These are phyloP conservation scores for Colletotrichum chlorophyti DNA, from an alignment of 2,329 filamentous ascomycete species.

Conservation along the genomic window DNA sequence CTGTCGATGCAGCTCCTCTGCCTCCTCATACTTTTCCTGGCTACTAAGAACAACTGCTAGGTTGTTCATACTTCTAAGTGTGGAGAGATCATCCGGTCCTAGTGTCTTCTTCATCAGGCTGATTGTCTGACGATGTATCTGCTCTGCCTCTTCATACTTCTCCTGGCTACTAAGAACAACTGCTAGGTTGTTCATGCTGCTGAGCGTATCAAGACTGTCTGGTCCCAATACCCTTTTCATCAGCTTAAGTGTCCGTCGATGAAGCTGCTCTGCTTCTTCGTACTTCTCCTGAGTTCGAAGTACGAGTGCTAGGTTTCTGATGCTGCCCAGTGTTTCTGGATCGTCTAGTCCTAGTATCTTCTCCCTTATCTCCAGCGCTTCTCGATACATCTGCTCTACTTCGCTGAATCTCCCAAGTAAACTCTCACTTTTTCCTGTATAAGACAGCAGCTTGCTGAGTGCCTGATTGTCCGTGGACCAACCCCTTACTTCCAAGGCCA, in stretches of 20 bases:
- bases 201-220: conserved; percentile 26
- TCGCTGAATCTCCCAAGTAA: conserved; percentile 22
- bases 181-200: conserved; percentile 23
- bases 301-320: conserved; percentile 25
- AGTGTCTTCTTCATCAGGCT: conserved; percentile 20
- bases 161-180: too few relatives aligned
- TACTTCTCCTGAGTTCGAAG: conserved; percentile 16
- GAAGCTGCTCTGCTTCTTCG: conserved; percentile 29
- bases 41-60: conserved; percentile 11
- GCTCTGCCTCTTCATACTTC: conserved; percentile 30
- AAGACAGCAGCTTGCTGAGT: neutral
- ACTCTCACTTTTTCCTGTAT: neutral
- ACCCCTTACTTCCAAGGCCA: conserved; percentile 4
- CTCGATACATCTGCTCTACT: conserved; percentile 28
- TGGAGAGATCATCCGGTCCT: conserved; percentile 27
- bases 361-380: conserved; percentile 19
- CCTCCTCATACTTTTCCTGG: conserved; percentile 29
- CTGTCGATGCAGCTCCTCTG: conserved; percentile 26
- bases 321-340: conserved; percentile 24
- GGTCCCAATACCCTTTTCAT: conserved; percentile 24
- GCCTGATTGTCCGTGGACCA: neutral
- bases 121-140: conserved; percentile 23
- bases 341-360: conserved; percentile 28
- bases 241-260: conserved; percentile 22
- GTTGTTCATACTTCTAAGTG: conserved; percentile 27